These are phyloP conservation scores for Hypoxylon sp. DNA, from an alignment of 2,329 filamentous ascomycete species.

Conservation along the genomic window DNA sequence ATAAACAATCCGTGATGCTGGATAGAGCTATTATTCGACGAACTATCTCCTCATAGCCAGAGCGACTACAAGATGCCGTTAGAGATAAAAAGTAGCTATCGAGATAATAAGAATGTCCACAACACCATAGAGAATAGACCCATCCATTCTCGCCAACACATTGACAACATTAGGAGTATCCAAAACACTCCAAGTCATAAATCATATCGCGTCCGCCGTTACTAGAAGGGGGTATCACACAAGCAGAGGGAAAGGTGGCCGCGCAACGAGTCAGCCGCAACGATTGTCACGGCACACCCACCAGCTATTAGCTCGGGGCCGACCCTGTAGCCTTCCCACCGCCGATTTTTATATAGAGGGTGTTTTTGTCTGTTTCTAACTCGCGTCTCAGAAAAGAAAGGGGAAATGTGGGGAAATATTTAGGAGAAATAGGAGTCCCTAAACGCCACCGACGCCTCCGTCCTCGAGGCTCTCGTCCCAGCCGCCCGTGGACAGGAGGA, in stretches of 20 bases:
- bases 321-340: background rate
- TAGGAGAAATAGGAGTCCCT: too few species aligned
- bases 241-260: background rate
- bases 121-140: too few species aligned
- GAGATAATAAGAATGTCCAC: too few species aligned
- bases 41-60: too few species aligned
- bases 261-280: background rate
- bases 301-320: background rate
- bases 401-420: too few species aligned
- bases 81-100: too few species aligned
- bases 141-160: background rate
- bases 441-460: constrained; percentile 58
- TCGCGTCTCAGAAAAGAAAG: too few species aligned
- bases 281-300: background rate
- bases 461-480: constrained; percentile 83
- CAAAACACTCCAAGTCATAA: constrained; percentile 8
- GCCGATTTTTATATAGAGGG: background rate
- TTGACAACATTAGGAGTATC: background rate
- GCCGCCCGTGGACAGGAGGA: constrained; percentile 78
- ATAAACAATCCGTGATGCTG: too few species aligned
- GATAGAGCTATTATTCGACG: too few species aligned
- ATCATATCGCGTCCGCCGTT: constrained; percentile 16
- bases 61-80: too few species aligned
- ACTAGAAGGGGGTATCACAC: constrained; percentile 28
- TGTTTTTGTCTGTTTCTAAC: background rate